Evolutionary conservation across 768 basidiomycete species (phyloP).

Genomic region (Psilocybe azurescens): DNA sequence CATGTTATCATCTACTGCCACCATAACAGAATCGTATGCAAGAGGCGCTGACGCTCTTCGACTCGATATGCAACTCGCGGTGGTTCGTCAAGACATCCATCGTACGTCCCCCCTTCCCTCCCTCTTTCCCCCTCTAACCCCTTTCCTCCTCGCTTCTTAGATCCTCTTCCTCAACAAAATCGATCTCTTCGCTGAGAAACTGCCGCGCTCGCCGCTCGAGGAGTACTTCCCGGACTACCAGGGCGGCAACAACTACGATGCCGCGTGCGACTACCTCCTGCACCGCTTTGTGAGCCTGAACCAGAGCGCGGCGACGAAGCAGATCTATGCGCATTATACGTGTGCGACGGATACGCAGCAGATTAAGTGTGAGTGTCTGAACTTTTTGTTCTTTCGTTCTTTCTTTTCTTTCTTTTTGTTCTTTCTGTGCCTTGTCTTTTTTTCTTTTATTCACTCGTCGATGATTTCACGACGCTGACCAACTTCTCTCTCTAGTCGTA

Average conservation of each 20-base stretch:
- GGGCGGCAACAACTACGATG: conserved; percentile 88
- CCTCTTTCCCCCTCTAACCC: too few species aligned
- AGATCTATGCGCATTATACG: conserved; percentile 92
- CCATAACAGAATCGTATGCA: conserved; percentile 99
- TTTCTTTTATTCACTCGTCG: too few species aligned
- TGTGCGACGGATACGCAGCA: conserved; percentile 94
- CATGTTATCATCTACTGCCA: too few species aligned
- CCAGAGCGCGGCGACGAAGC: conserved; percentile 86
- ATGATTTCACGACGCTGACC: too few species aligned
- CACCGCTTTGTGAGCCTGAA: conserved; percentile 90
- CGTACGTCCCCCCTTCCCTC: too few species aligned
- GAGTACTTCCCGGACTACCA: conserved; percentile 93
- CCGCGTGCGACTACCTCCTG: conserved; percentile 79
- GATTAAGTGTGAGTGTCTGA: conserved; percentile 74
- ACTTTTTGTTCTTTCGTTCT: conserved; percentile 3
- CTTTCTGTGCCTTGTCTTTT: too few species aligned
- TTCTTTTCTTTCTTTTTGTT: background rate
- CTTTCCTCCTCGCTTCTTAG: background rate
- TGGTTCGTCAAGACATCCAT: conserved; percentile 98
- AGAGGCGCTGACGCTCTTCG: conserved; percentile 94
- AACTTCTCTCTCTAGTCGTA: too few species aligned
- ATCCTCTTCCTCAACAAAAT: conserved; percentile 98
- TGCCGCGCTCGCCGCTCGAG: conserved; percentile 81
- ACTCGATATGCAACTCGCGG: conserved; percentile 96
- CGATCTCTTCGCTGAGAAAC: conserved; percentile 94